Evolutionary conservation across 371 early-diverging fungal species (phyloP).

Genomic region (Mucor circinelloides): DNA sequence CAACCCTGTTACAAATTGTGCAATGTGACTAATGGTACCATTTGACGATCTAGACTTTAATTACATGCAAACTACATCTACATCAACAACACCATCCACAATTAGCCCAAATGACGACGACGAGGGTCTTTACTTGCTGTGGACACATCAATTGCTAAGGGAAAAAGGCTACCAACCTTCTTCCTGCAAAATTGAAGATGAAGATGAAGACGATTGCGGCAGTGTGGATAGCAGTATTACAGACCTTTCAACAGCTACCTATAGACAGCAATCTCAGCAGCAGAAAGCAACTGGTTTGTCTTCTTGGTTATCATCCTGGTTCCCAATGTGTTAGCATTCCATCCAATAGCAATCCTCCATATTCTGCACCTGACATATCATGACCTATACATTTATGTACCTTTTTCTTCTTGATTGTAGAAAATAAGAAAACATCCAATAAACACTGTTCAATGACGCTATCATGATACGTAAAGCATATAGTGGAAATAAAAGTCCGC

Average conservation of each 20-base stretch:
- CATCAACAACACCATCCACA: conserved; percentile 1
- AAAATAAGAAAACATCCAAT: not conserved
- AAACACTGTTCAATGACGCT: not conserved
- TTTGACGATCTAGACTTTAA: not conserved
- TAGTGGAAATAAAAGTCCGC: not conserved
- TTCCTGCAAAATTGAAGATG: conserved; percentile 6
- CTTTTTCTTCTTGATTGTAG: not conserved
- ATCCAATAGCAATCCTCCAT: not conserved
- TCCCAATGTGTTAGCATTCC: conserved; percentile 2
- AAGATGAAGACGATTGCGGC: conserved; percentile 1
- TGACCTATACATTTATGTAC: not conserved
- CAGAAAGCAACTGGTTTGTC: not conserved
- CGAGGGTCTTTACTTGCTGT: conserved; percentile 42
- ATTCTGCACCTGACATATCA: not conserved
- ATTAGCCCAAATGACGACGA: conserved; percentile 34
- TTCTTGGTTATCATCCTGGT: conserved; percentile 8
- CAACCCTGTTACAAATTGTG: not conserved
- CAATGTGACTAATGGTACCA: not conserved
- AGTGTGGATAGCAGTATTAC: conserved; percentile 22
- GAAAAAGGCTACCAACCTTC: conserved; percentile 33
- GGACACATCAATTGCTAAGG: conserved; percentile 45
- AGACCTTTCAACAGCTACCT: not conserved
- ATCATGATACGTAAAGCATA: not conserved
- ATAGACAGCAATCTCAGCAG: not conserved
- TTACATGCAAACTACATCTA: not conserved